Base-by-base conservation (phyloP, 169 alveolate genomes). In the Prorocentrum cordatum region DNA sequence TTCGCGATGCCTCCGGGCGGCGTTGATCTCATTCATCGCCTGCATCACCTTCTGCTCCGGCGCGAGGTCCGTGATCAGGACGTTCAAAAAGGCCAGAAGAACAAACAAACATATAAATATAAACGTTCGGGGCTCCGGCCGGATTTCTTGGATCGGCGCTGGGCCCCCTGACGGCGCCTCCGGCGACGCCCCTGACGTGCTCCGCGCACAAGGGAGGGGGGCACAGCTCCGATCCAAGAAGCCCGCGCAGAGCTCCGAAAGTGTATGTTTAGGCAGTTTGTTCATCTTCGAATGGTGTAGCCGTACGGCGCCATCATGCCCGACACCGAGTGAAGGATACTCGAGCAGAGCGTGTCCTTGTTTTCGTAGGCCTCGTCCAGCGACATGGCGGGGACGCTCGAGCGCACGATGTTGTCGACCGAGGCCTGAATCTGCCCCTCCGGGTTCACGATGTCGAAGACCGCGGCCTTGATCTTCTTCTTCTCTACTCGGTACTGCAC, bases 271-370 rank as follows among this genome's bases (percentile, higher is more conserved):
- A 47, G n/a, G n/a, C 62, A 26, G 22, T 20, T 26, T 20, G 29
- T 58, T 12, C 2, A 4, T 50, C 85, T 26, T 73, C 54, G 38
- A 73, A 73, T 73, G 27, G 47, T 71, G 39, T 50, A 73, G 85
- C 85, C 85, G 59, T 73, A 73, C 70, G 22, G 50, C 22, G 68
- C 84, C 84, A 72, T 72, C 68, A 68, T 68, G 1, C 22, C 45
- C 24, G 33, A 6, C 16, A 72, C 84, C 4, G 84, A 47, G 14
- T 24, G 33, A 45, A 72, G 27, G 24, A 47, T 72, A 32, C 31
- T 68, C 9, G 2, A 24, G 27, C 35, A 58, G 70, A 72, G 42
- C 71, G 31, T 73, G 31, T 73, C 85, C 32, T 73, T 73, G 38
- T 70, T 71, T 22, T 47, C 85, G 39, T 50, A 73, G 58, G 59